Conservation (phyloP, 31 red algal species). For the Endocladia muricata region DNA sequence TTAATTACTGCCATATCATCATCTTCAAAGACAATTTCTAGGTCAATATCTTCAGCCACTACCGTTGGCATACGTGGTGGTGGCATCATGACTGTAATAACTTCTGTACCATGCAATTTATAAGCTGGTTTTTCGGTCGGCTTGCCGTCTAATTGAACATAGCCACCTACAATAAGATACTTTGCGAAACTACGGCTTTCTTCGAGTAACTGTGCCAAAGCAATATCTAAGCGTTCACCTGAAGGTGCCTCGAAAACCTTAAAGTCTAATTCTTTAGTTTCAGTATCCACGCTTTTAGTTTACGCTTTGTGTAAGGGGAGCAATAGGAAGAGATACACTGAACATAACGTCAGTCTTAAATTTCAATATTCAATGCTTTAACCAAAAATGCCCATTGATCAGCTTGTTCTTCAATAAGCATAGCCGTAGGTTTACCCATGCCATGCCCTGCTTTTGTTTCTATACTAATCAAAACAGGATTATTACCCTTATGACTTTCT, state of each 20-base stretch:
- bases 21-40: not conserved
- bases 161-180: too few species aligned
- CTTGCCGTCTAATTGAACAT: not conserved
- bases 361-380: too few species aligned
- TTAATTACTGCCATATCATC: not conserved
- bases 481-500: not conserved
- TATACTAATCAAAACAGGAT: not conserved
- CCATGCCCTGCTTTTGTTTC: slow-evolving; percentile 13
- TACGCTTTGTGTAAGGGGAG: too few species aligned
- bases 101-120: not conserved
- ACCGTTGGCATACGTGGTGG: not conserved
- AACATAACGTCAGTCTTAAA: too few species aligned
- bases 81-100: not conserved
- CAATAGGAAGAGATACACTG: too few species aligned
- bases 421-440: not conserved
- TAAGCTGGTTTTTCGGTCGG: not conserved
- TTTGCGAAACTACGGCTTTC: too few species aligned
- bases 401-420: not conserved
- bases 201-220: too few species aligned
- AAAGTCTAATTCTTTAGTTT: too few species aligned
- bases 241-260: too few species aligned
- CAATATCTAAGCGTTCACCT: too few species aligned
- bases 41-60: not conserved
- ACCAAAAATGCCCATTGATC: not conserved
- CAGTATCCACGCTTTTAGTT: too few species aligned